Percentiles rank a stretch among this genome's conserved stretches.
These are phyloP conservation scores for Scutellaria barbata DNA, from an alignment of 257 asterid species.

Conservation along the genomic window DNA sequence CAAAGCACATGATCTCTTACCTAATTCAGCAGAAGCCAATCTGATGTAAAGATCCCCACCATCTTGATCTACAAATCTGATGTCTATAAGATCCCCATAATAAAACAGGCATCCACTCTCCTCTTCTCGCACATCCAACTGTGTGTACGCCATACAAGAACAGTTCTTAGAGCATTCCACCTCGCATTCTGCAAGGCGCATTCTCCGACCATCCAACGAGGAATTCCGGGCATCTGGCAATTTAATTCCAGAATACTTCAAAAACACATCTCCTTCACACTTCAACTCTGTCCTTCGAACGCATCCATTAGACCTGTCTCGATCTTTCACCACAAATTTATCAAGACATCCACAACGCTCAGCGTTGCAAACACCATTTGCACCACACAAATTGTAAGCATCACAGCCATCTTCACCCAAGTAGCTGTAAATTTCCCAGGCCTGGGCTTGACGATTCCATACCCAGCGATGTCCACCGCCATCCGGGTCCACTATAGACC, in stretches of 20 bases:
- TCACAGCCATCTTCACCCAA: neutral
- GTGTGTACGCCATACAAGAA: conserved; percentile 20
- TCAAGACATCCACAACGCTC: conserved; percentile 8
- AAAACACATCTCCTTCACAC: conserved; percentile 7
- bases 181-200: neutral
- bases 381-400: neutral
- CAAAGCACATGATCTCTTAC: neutral
- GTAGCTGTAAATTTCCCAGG: neutral
- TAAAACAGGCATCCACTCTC: conserved; percentile 11
- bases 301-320: neutral
- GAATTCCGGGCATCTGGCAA: conserved; percentile 1
- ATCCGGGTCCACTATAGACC: neutral
- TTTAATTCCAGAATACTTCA: conserved; percentile 11
- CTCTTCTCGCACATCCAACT: neutral
- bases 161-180: conserved; percentile 3
- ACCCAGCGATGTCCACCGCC: neutral
- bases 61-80: conserved; percentile 30
- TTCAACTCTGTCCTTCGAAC: neutral
- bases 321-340: neutral
- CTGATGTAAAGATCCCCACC: conserved; percentile 42
- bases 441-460: neutral
- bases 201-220: neutral
- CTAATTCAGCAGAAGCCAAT: conserved; percentile 37
- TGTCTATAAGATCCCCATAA: conserved; percentile 42
- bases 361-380: neutral